Percentiles rank a stretch among this genome's conserved stretches.
phyloP scores from a whole-genome alignment of 805 yeast genomes.

The Metschnikowia sp. region DNA sequence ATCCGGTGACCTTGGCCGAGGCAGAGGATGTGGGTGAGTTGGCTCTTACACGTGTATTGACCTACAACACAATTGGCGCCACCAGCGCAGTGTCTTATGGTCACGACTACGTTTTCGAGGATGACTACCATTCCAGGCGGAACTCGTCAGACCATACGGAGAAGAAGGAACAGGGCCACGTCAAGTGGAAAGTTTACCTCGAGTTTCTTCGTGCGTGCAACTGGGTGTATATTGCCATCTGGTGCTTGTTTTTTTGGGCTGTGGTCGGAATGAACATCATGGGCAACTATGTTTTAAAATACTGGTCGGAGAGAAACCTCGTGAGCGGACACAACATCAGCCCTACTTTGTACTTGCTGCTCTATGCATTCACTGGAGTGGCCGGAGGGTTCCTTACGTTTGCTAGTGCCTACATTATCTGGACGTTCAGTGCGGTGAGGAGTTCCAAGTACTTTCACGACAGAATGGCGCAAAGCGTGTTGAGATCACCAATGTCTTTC shows the following conservation, averaged over 20 bases:
- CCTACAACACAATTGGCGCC: constrained; percentile 19
- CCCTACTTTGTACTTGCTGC: constrained; percentile 23
- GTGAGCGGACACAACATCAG: constrained; percentile 23
- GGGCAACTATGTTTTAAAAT: constrained; percentile 30
- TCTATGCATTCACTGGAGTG: constrained; percentile 29
- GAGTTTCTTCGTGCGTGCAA: constrained; percentile 34
- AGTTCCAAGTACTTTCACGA: constrained; percentile 36
- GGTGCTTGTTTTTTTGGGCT: constrained; percentile 21
- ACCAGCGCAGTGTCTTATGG: constrained; percentile 34
- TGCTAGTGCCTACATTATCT: constrained; percentile 27
- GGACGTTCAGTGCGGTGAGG: constrained; percentile 29
- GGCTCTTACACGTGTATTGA: constrained; percentile 15
- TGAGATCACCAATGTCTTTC: constrained; percentile 41
- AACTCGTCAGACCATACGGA: constrained; percentile 13
- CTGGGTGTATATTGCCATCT: constrained; percentile 21
- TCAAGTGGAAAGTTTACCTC: constrained; percentile 26
- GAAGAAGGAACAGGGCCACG: constrained; percentile 23
- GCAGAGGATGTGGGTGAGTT: constrained; percentile 15
- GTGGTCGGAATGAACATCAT: constrained; percentile 21
- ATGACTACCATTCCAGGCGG: constrained; percentile 22
- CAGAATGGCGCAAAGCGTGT: constrained; percentile 31
- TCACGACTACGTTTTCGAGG: constrained; percentile 29
- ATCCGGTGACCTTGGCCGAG: constrained; percentile 20
- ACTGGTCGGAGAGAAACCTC: constrained; percentile 35
- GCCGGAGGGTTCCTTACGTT: constrained; percentile 26